Percentiles rank a stretch among this genome's conserved stretches.
Conservation (phyloP, 441 rosid species). For the Populus hybrid region DNA sequence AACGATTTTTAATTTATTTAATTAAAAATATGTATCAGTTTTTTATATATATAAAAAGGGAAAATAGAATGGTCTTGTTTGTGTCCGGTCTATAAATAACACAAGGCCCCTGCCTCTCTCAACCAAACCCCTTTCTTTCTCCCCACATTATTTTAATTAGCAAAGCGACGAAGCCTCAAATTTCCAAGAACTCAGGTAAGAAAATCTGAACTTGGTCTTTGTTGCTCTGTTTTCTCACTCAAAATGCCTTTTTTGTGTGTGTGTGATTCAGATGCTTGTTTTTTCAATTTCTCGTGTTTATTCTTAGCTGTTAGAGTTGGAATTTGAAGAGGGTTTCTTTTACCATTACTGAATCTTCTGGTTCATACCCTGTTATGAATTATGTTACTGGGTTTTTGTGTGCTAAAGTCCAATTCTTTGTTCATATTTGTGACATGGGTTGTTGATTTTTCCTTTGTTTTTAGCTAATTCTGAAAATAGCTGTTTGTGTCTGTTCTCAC, state of each 20-base stretch:
- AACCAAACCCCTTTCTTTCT: neutral
- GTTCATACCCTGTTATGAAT: neutral
- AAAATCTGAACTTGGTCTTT: neutral
- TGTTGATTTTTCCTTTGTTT: neutral
- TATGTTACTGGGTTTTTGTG: neutral
- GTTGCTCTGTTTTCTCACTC: neutral
- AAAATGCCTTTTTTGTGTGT: neutral
- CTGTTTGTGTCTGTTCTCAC: no score
- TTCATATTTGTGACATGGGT: slow-evolving; percentile 1
- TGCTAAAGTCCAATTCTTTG: neutral
- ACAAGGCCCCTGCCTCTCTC: neutral
- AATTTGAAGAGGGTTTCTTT: slow-evolving; percentile 7
- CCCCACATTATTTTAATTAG: neutral
- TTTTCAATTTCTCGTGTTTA: neutral
- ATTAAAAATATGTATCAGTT: no score
- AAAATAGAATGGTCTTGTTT: neutral
- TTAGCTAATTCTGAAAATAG: neutral
- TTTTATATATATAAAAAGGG: no score
- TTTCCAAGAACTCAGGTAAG: neutral
- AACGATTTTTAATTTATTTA: no score
- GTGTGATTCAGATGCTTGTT: neutral
- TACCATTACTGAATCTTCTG: neutral
- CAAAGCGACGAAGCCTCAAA: neutral
- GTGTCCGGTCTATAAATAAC: neutral
- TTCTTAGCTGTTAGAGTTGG: slow-evolving; percentile 10